Conservation (phyloP, 2,329 filamentous ascomycete species). For the Fusarium temperatum region DNA sequence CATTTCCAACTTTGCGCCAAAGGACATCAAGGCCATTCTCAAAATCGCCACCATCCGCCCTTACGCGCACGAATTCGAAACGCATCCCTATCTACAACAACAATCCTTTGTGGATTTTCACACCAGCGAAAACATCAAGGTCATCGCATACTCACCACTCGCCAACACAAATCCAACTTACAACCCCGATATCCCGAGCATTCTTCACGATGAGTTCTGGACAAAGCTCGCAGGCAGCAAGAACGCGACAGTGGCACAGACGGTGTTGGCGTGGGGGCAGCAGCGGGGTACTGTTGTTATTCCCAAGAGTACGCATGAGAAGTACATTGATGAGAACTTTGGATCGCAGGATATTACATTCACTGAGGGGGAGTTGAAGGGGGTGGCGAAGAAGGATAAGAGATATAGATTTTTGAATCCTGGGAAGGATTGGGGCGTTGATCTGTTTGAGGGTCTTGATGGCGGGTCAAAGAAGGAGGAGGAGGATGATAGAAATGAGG, state of each 20-base stretch:
- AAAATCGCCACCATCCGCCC: conserved; percentile 42
- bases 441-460: conserved; percentile 52
- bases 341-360: conserved; percentile 25
- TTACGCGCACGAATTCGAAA: conserved; percentile 53
- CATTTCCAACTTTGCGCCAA: conserved; percentile 66
- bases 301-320: conserved; percentile 30
- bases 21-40: conserved; percentile 57
- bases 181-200: conserved; percentile 28
- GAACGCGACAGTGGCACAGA: conserved; percentile 35
- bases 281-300: conserved; percentile 34
- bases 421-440: conserved; percentile 49
- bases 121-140: conserved; percentile 41
- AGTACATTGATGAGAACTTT: conserved; percentile 35
- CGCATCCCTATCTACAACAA: conserved; percentile 67
- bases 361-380: conserved; percentile 44
- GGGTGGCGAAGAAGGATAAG: conserved; percentile 41
- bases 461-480: conserved; percentile 41
- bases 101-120: conserved; percentile 42
- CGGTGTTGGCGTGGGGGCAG: conserved; percentile 36
- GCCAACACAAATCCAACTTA: conserved; percentile 37
- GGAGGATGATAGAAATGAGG: conserved; percentile 4
- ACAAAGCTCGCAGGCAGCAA: conserved; percentile 19
- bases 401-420: conserved; percentile 52
- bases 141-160: conserved; percentile 37
- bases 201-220: conserved; percentile 34